Conservation (phyloP, 2,329 filamentous ascomycete genomes). For the Talaromyces sp. region DNA sequence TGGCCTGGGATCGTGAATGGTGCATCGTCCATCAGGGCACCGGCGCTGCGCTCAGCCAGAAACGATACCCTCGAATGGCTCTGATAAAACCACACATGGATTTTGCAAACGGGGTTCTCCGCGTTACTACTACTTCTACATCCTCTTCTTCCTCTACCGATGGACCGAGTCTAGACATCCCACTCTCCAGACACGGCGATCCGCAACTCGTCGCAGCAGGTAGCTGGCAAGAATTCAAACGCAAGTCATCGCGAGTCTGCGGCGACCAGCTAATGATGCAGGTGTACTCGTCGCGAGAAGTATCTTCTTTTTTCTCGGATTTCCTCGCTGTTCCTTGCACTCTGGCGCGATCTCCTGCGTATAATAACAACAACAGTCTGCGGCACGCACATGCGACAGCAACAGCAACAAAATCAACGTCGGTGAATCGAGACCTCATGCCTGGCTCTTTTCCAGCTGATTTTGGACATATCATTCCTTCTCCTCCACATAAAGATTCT, state of each 20-base stretch:
- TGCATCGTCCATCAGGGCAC: constrained; percentile 86
- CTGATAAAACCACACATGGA: constrained; percentile 73
- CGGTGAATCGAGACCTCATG: constrained; percentile 24
- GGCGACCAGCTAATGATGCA: constrained; percentile 71
- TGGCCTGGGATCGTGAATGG: constrained; percentile 96
- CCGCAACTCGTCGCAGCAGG: constrained; percentile 61
- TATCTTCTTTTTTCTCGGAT: constrained; percentile 73
- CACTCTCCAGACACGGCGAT: constrained; percentile 26
- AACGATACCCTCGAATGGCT: constrained; percentile 82
- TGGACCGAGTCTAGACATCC: constrained; percentile 30
- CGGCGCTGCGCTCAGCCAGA: constrained; percentile 80
- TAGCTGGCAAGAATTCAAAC: constrained; percentile 40
- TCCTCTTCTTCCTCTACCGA: constrained; percentile 30
- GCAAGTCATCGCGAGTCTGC: constrained; percentile 65
- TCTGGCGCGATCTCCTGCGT: constrained; percentile 76
- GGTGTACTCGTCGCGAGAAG: constrained; percentile 60
- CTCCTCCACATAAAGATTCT: constrained; percentile 42
- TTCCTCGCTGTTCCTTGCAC: constrained; percentile 74
- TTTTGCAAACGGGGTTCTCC: constrained; percentile 61
- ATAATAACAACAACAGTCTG: constrained; percentile 50
- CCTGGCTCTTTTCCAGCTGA: constrained; percentile 51
- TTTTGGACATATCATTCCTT: constrained; percentile 21
- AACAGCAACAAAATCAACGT: neutral
- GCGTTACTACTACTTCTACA: constrained; percentile 44
- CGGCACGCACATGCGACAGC: constrained; percentile 71